A percentile compares a stretch with the other conserved stretches of the same genome.
phyloP scores from a whole-genome alignment of 2,329 filamentous ascomycete species.

The Akanthomyces muscarius region DNA sequence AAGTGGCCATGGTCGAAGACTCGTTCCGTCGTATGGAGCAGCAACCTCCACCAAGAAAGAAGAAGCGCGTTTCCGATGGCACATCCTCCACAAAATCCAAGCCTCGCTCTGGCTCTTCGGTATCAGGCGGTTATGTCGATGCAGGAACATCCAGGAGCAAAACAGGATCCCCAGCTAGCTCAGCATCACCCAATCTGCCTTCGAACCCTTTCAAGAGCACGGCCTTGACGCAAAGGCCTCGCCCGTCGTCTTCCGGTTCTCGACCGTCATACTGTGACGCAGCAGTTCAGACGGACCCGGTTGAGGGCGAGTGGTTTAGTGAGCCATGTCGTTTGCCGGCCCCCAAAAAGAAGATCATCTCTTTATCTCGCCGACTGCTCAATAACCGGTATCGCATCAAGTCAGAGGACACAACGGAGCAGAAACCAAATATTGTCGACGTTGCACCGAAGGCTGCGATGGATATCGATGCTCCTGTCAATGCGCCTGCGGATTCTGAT shows the following conservation, averaged over 20 bases:
- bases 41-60: conserved; percentile 53
- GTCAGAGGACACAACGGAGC: conserved; percentile 37
- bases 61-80: conserved; percentile 59
- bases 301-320: conserved; percentile 51
- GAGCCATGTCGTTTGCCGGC: conserved; percentile 32
- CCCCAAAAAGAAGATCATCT: conserved; percentile 47
- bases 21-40: conserved; percentile 60
- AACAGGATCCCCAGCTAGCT: conserved; percentile 47
- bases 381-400: conserved; percentile 44
- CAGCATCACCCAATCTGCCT: conserved; percentile 35
- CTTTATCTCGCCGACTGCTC: conserved; percentile 50
- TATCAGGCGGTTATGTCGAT: conserved; percentile 44
- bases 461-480: conserved; percentile 31
- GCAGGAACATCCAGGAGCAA: conserved; percentile 51
- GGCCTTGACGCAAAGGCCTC: conserved; percentile 26
- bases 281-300: conserved; percentile 52
- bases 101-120: conserved; percentile 35
- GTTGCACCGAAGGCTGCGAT: conserved; percentile 2
- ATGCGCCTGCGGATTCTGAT: conserved; percentile 32
- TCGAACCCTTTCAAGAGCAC: conserved; percentile 25
- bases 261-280: conserved; percentile 47
- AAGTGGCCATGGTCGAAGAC: conserved; percentile 62
- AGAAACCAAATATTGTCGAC: conserved; percentile 24
- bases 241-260: conserved; percentile 36
- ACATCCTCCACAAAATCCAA: conserved; percentile 39